Percentiles rank a stretch among this genome's conserved stretches.
These are phyloP conservation scores for Capsicum pubescens DNA, from an alignment of 257 asterid genomes.

Conservation along the genomic window DNA sequence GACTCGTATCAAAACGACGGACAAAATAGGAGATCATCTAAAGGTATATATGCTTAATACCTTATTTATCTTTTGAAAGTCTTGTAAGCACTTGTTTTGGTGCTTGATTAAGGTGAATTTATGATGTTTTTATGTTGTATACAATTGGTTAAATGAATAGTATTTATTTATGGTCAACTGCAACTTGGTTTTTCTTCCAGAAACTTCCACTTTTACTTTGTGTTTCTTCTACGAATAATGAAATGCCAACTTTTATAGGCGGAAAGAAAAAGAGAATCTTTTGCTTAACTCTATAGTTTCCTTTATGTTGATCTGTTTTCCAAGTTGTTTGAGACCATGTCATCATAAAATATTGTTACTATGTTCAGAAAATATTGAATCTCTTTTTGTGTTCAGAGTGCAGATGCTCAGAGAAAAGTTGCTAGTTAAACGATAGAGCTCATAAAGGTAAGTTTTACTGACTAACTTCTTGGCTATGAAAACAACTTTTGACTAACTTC, in stretches of 20 bases:
- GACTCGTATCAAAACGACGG: slow-evolving; percentile 52
- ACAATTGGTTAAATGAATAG: background rate
- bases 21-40: slow-evolving; percentile 97
- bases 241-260: background rate
- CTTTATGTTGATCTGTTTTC: background rate
- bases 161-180: slow-evolving; percentile 8
- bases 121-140: background rate
- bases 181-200: background rate
- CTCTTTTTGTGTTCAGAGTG: slow-evolving; percentile 62
- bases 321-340: slow-evolving; percentile 16
- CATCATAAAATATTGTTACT: slow-evolving; percentile 25
- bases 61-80: slow-evolving; percentile 6
- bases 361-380: slow-evolving; percentile 10
- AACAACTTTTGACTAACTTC: background rate
- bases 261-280: slow-evolving; percentile 15
- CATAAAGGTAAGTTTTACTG: slow-evolving; percentile 64
- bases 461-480: background rate
- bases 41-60: slow-evolving; percentile 53
- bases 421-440: slow-evolving; percentile 98
- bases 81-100: slow-evolving; percentile 25
- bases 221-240: background rate
- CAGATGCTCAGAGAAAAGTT: slow-evolving; percentile 98
- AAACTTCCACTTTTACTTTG: background rate
- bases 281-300: background rate
- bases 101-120: slow-evolving; percentile 20